A percentile compares a stretch with the other conserved stretches of the same genome.
phyloP scores from a whole-genome alignment of 192 early-diverging fungal species.

The Podila minutissima region DNA sequence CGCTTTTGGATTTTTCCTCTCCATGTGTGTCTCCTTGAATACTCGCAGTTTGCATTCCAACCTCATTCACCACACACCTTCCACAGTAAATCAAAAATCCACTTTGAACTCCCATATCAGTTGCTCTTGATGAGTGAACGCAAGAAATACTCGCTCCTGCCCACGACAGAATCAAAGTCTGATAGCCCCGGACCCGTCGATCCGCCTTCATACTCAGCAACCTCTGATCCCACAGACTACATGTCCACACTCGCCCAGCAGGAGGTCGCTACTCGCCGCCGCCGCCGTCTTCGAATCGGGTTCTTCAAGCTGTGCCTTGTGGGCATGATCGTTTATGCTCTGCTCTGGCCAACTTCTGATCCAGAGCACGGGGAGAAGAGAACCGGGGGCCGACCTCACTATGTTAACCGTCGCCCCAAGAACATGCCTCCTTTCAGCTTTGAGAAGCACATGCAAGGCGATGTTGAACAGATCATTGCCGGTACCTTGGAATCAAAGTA shows the following conservation, averaged over 20 bases:
- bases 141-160: not conserved
- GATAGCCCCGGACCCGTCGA: not conserved
- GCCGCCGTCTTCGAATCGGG: not conserved
- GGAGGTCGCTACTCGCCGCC: not conserved
- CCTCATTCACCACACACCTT: not conserved
- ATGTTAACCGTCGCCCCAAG: not conserved
- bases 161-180: not conserved
- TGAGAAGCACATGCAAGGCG: slow-evolving; percentile 21
- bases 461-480: slow-evolving; percentile 23
- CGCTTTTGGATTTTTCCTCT: not conserved
- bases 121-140: not conserved
- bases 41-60: not conserved
- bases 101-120: not conserved
- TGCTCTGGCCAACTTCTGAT: slow-evolving; percentile 3
- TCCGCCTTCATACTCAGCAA: not conserved
- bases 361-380: not conserved
- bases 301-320: slow-evolving; percentile 12
- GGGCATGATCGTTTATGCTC: not conserved
- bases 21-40: not conserved
- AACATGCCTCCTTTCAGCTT: slow-evolving; percentile 3
- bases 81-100: no score
- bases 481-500: slow-evolving; percentile 30
- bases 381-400: no score
- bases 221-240: not conserved
- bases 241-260: not conserved